Evolutionary conservation across 129 eudicot species (phyloP).

Genomic region (Glebionis coronaria): DNA sequence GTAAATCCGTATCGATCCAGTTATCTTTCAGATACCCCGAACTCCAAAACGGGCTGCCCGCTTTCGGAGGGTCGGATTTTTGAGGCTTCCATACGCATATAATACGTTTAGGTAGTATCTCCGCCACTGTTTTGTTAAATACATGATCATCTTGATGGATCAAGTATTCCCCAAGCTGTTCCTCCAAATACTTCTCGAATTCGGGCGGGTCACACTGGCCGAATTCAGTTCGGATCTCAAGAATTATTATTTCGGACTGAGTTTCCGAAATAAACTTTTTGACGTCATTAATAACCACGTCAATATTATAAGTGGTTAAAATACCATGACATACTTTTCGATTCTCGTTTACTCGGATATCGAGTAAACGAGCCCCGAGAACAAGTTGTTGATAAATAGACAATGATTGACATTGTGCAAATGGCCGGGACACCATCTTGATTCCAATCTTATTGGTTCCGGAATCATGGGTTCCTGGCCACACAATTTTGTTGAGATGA

Average conservation of each 20-base stretch:
- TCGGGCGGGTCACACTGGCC: slow-evolving; percentile 91
- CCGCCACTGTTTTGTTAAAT: slow-evolving; percentile 68
- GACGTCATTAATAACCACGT: slow-evolving; percentile 66
- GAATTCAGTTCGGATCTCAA: slow-evolving; percentile 89
- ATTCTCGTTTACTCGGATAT: slow-evolving; percentile 77
- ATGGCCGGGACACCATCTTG: slow-evolving; percentile 69
- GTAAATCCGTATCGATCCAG: slow-evolving; percentile 92
- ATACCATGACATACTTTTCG: slow-evolving; percentile 90
- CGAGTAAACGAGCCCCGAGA: slow-evolving; percentile 66
- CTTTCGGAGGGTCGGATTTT: slow-evolving; percentile 62
- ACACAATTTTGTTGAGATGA: slow-evolving; percentile 65
- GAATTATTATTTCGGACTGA: slow-evolving; percentile 70
- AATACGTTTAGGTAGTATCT: slow-evolving; percentile 71
- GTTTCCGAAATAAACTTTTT: slow-evolving; percentile 77
- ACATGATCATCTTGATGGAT: slow-evolving; percentile 81
- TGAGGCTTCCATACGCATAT: slow-evolving; percentile 94
- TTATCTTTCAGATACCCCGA: slow-evolving; percentile 80
- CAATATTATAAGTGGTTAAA: slow-evolving; percentile 54
- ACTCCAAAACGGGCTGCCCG: slow-evolving; percentile 78
- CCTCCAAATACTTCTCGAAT: slow-evolving; percentile 71
- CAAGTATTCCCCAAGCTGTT: slow-evolving; percentile 69
- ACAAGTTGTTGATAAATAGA: slow-evolving; percentile 79
- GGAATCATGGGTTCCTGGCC: slow-evolving; percentile 99
- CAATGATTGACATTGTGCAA: slow-evolving; percentile 83
- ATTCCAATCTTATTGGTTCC: slow-evolving; percentile 88